Percentiles rank a stretch among this genome's conserved stretches.
Evolutionary conservation across 306 rosid genomes (phyloP).

Genomic region (Quercus berberidifolia): DNA sequence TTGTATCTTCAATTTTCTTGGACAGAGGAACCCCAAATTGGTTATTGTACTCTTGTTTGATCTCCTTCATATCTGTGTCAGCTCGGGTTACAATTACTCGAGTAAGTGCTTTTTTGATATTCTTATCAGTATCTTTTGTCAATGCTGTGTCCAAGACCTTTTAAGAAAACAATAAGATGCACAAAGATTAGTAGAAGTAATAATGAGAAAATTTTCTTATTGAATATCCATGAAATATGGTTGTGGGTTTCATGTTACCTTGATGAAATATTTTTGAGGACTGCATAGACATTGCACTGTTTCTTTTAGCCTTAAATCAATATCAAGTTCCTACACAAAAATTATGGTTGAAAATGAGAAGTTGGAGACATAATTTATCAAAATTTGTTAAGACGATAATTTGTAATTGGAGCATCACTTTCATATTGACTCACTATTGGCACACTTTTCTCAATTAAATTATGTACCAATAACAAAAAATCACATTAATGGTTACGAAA

Average conservation of each 20-base stretch:
- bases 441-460: too few species aligned
- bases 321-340: conserved; percentile 56
- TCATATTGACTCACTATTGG: too few species aligned
- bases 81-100: conserved; percentile 85
- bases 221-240: not conserved
- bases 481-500: too few species aligned
- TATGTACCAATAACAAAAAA: too few species aligned
- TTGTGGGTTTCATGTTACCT: conserved; percentile 39
- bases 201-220: not conserved
- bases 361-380: too few species aligned
- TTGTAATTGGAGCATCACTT: too few species aligned
- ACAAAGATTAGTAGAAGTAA: not conserved
- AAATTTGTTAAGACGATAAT: too few species aligned
- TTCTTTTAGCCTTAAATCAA: conserved; percentile 52
- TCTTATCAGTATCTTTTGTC: conserved; percentile 55
- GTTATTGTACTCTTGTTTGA: conserved; percentile 49
- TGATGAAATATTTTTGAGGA: conserved; percentile 61
- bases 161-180: not conserved
- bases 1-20: conserved; percentile 52
- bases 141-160: conserved; percentile 63
- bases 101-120: conserved; percentile 56
- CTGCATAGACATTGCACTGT: conserved; percentile 66
- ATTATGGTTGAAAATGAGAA: not conserved
- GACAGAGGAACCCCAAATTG: conserved; percentile 48
- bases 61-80: conserved; percentile 64